Percentiles rank a stretch among this genome's conserved stretches.
These are phyloP conservation scores for Ceratocystiopsis minuta DNA, from an alignment of 2,329 filamentous ascomycete species.

Conservation along the genomic window DNA sequence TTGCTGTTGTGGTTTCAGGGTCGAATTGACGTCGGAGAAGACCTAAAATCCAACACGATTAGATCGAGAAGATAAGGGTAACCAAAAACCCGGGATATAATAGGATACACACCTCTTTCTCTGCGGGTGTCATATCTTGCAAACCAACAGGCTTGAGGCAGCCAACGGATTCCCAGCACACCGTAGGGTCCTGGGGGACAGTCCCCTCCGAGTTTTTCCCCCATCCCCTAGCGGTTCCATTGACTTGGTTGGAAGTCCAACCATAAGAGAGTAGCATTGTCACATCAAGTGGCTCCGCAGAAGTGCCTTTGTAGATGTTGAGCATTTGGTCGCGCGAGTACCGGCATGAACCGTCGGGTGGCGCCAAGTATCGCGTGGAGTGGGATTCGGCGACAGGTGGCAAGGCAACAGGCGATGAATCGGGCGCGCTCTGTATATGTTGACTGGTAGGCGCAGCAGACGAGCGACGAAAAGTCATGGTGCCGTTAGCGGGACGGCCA, in stretches of 20 bases:
- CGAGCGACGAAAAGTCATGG: conserved; percentile 44
- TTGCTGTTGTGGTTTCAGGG: conserved; percentile 68
- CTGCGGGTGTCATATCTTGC: conserved; percentile 46
- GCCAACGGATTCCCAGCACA: conserved; percentile 73
- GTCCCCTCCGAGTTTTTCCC: conserved; percentile 61
- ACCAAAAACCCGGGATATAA: background rate
- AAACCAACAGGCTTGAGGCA: conserved; percentile 53
- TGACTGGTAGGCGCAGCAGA: conserved; percentile 36
- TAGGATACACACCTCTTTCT: conserved; percentile 34
- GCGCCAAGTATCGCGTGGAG: conserved; percentile 19
- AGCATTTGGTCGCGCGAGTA: conserved; percentile 70
- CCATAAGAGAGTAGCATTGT: conserved; percentile 52
- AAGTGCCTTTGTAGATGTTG: conserved; percentile 43
- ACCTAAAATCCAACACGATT: conserved; percentile 28
- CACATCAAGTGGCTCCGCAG: conserved; percentile 32
- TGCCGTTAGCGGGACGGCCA: conserved; percentile 41
- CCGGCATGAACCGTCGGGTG: conserved; percentile 33
- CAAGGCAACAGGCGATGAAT: background rate
- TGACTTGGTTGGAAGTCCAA: conserved; percentile 62
- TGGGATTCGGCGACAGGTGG: conserved; percentile 15
- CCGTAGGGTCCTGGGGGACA: conserved; percentile 61
- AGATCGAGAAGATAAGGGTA: too few species aligned
- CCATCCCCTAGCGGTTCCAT: conserved; percentile 52
- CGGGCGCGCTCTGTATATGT: background rate
- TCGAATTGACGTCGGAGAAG: conserved; percentile 84